Percentiles rank a stretch among this genome's conserved stretches.
phyloP scores from a whole-genome alignment of 2,329 filamentous ascomycete species.

The Kalaharituber pfeilii region DNA sequence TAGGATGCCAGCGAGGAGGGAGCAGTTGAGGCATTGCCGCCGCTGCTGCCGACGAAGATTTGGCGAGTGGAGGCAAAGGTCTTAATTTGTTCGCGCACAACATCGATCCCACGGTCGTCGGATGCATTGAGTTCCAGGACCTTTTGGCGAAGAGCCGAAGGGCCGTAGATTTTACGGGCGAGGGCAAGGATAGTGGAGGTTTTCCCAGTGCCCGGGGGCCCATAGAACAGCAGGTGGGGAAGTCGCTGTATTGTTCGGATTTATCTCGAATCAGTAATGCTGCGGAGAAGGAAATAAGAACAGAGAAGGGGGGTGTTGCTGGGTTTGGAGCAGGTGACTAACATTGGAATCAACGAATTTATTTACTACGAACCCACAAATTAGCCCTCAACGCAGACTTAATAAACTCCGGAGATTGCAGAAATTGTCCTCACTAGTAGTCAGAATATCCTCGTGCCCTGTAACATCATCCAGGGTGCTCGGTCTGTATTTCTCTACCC shows the following conservation, averaged over 20 bases:
- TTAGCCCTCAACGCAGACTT: background rate
- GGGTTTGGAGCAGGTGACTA: conserved; percentile 22
- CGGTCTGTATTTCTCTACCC: conserved; percentile 95
- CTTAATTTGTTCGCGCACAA: conserved; percentile 97
- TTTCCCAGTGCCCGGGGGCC: conserved; percentile 90
- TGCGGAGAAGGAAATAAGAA: conserved; percentile 1
- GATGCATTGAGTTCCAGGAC: conserved; percentile 94
- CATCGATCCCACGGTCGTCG: conserved; percentile 93
- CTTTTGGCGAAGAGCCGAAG: conserved; percentile 83
- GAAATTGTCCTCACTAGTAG: conserved; percentile 41
- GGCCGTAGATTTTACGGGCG: conserved; percentile 79
- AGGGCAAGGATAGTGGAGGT: conserved; percentile 92
- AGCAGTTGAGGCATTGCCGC: conserved; percentile 34
- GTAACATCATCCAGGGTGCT: conserved; percentile 80
- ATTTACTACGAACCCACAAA: conserved; percentile 40
- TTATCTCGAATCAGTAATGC: too few species aligned
- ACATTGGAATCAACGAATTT: conserved; percentile 88
- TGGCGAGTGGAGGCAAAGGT: conserved; percentile 97
- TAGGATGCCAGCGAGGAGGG: conserved; percentile 48
- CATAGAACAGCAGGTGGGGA: conserved; percentile 90
- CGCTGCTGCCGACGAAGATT: conserved; percentile 66
- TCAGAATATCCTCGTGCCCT: conserved; percentile 89
- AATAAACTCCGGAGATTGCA: background rate
- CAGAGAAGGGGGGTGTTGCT: background rate
- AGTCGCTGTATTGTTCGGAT: conserved; percentile 39